These are phyloP conservation scores for Wilcoxina mikolae DNA, from an alignment of 495 filamentous ascomycete genomes.

Conservation along the genomic window DNA sequence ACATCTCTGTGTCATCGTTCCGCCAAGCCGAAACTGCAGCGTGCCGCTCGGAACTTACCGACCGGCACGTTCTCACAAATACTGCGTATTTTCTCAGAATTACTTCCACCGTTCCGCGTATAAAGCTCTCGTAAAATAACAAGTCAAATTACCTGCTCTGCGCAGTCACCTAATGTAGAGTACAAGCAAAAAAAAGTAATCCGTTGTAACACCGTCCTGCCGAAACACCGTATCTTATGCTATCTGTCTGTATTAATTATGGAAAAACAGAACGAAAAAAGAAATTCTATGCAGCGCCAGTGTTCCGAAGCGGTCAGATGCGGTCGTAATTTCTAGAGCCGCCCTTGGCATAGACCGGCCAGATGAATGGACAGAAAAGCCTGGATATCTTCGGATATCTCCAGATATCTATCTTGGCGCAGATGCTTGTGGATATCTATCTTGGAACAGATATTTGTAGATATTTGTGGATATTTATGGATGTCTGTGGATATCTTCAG, in stretches of 20 bases:
- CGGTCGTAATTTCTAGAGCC: too few species aligned
- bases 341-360: too few species aligned
- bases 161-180: constrained; percentile 3
- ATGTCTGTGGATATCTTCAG: too few species aligned
- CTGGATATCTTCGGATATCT: too few species aligned
- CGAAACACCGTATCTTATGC: neutral
- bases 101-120: too few species aligned
- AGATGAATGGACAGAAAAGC: too few species aligned
- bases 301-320: too few species aligned
- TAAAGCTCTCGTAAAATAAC: neutral
- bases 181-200: constrained; percentile 4
- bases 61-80: constrained; percentile 9
- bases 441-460: too few species aligned
- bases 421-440: too few species aligned
- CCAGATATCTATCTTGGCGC: too few species aligned
- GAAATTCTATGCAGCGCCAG: neutral
- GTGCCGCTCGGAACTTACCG: neutral
- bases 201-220: neutral
- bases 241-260: neutral
- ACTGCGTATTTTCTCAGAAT: constrained; percentile 3
- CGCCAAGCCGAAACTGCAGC: constrained; percentile 5
- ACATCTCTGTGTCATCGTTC: neutral
- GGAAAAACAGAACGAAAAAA: constrained; percentile 1
- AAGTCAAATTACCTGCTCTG: constrained; percentile 2
- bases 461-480: too few species aligned